Base-by-base conservation (phyloP, 257 asterid species). In the Nyctanthes arbortristis region DNA sequence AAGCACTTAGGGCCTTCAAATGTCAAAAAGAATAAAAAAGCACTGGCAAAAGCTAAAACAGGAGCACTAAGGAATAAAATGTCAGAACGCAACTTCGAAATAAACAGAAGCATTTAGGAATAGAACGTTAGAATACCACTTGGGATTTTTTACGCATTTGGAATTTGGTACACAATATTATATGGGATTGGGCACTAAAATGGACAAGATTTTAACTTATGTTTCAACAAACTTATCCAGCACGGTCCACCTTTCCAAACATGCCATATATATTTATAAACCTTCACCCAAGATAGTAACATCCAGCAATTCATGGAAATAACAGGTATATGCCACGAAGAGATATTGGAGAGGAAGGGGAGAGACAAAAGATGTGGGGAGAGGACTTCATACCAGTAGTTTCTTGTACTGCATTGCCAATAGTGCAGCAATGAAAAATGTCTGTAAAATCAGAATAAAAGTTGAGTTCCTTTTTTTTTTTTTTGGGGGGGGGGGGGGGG, bases 351-450 rank as follows among this genome's bases (percentile, higher is more conserved):
- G 60, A 39, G 31, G 37, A 63, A 33, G 34, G 52, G 73, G 29
- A 28, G 9, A 22, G 57, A 31, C 28, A 29, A 39, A 60, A 71
- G 35, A 28, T 28, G 58, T 20, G 4, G 5, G 22, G 49, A 52
- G 61, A 65, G 65, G 43, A 45, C 45, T 47, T 69, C 83, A 22
- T 84, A 87, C 96, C 93, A 89, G 86, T 37, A 87, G 30, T 78
- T 82, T 87, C 63, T 89, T 73, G 36, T 89, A 87, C 65, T 87
- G 91, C 93, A 89, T 89, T 39, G 93, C 96, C 81, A 89, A 72
- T 32, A 84, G 79, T 14, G 93, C 96, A 57, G 96, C 93, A 69
- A 89, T 89, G 89, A 89, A 89, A 73, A 89, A 89, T 24, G 96
- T 89, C 93, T 89, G 93, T 69, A 78, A 67, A 75, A n/a, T 45